Conservation (phyloP, 352 stramenopile genomes). For the Globisporangium ultimum region DNA sequence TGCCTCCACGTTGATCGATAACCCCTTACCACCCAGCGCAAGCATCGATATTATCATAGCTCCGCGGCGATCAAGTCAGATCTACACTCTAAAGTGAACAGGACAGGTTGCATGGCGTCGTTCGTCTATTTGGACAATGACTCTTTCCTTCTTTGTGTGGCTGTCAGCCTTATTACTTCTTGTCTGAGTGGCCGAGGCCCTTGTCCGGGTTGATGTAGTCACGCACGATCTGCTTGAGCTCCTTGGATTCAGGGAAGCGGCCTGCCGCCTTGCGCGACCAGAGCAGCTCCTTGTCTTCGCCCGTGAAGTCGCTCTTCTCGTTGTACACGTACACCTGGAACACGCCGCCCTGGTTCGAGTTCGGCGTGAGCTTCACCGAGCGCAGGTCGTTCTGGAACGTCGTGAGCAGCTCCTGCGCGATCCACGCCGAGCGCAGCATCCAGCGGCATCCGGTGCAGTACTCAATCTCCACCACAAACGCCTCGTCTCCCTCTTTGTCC, state of each 20-base stretch:
- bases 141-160: not conserved
- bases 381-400: conserved; percentile 88
- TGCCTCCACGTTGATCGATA: not conserved
- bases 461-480: conserved; percentile 83
- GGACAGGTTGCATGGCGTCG: not conserved
- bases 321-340: conserved; percentile 68
- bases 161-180: conserved; percentile 34
- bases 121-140: not conserved
- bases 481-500: conserved; percentile 13
- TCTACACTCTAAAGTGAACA: conserved; percentile 1
- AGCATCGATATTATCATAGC: conserved; percentile 12
- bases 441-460: conserved; percentile 91
- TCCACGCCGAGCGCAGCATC: conserved; percentile 87
- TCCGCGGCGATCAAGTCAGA: conserved; percentile 1
- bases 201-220: conserved; percentile 82
- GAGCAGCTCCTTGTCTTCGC: conserved; percentile 54
- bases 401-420: conserved; percentile 90
- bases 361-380: conserved; percentile 64
- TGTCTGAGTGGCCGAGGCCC: conserved; percentile 84
- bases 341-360: conserved; percentile 49
- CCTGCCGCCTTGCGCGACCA: conserved; percentile 83
- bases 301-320: conserved; percentile 8
- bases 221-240: conserved; percentile 91
- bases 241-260: conserved; percentile 90
- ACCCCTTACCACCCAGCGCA: not conserved